Evolutionary conservation across 345 rosid genomes (phyloP).

Genomic region (Rhodamnia rubescens): DNA sequence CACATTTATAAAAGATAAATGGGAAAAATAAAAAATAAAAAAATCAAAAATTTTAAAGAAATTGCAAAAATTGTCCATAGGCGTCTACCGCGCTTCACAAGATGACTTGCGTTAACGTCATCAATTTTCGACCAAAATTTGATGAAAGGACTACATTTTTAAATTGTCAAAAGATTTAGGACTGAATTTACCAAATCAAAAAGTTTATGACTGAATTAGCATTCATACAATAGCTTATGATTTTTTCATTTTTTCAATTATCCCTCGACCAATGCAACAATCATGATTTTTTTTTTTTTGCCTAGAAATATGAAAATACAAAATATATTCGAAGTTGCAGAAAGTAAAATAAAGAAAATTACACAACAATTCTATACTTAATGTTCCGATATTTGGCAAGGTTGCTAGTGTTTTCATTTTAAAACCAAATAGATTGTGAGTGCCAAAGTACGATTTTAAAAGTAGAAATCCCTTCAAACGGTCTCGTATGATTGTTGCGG

Average conservation of each 20-base stretch:
- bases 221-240: no score
- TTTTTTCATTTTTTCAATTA: no score
- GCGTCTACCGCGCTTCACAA: rapidly evolving
- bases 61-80: no score
- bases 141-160: no score
- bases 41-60: no score
- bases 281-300: not conserved
- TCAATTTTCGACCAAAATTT: no score
- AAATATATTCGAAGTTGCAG: not conserved
- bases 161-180: no score
- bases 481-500: not conserved
- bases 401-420: not conserved
- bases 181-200: no score
- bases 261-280: not conserved
- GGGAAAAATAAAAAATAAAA: no score
- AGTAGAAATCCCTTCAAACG: not conserved
- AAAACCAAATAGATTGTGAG: not conserved
- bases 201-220: no score
- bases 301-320: not conserved
- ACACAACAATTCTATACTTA: not conserved
- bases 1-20: no score
- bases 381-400: not conserved
- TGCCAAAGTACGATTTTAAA: not conserved
- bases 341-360: not conserved
- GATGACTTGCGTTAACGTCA: no score